Base-by-base conservation (phyloP, 352 stramenopile species). In the Phytophthora pistaciae region DNA sequence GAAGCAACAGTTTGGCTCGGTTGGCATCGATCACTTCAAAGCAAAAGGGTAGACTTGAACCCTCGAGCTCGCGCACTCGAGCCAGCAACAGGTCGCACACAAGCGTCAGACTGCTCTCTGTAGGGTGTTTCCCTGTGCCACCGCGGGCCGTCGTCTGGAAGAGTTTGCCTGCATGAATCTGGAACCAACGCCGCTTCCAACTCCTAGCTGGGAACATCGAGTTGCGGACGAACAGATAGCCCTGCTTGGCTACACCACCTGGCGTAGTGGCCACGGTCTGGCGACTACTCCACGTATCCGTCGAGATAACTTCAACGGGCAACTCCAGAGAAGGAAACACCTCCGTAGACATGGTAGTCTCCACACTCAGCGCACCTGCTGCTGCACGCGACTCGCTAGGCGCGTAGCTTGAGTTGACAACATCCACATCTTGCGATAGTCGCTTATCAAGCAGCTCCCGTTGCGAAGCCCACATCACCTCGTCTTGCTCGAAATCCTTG, bases 21-120 rank as follows among this genome's bases (percentile, higher is more conserved):
- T 80, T 96, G 7, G 88, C 80, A 46, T 96, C 90, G 44, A 97
- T 91, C 25, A 97, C 79, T 60, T 97, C 90, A 77, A 97, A 95
- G 55, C 85, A 95, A 14, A 84, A 84, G 11, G 84, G 90, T 20
- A 93, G 61, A 65, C 70, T 88, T 3, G 79, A 87, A 16, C 42
- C 75, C 29, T 76, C 75, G 1, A 83, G 74, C 49, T 93, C 82
- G 7, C 86, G 87, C 18, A 97, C 89, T 5, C 89, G 90, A 21
- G 90, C 91, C 3, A 96, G 80, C 62, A 96, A 81, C 16, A 96
- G 72, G 40, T 96, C 88, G 57, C 88, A 96, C 56, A 96, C 82
- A 20, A 96, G 82, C 3, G 75, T 79, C 9, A 94, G 27, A 60
- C 92, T 91, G 70, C 91, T 87, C 21, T 82, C 71, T 8, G 67